Conservation (phyloP, 106 monocot genomes). For the Allium sativum region DNA sequence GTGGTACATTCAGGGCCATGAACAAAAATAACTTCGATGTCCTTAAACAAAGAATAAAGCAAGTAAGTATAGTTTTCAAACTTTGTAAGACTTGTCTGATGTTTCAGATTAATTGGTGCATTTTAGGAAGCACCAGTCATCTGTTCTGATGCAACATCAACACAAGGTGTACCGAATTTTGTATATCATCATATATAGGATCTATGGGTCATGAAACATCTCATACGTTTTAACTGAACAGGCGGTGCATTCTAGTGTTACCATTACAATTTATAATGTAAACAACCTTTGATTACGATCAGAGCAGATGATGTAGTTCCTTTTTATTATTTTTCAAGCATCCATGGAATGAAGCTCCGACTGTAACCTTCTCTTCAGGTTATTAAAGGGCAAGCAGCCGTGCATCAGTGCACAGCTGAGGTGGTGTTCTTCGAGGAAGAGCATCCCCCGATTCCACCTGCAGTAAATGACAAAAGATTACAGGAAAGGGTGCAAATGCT, state of each 20-base stretch:
- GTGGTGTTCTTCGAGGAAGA: slow-evolving; percentile 78
- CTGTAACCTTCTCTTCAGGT: slow-evolving; percentile 4
- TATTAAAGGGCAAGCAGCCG: slow-evolving; percentile 50
- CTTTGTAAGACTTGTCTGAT: too few relatives aligned
- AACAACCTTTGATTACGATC: too few relatives aligned
- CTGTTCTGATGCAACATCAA: not conserved
- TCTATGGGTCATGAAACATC: too few relatives aligned
- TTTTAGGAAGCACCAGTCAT: not conserved
- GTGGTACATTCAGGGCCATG: slow-evolving; percentile 80
- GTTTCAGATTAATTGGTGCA: not conserved
- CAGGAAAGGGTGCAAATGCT: slow-evolving; percentile 41
- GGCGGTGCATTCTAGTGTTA: too few relatives aligned
- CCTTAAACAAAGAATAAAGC: slow-evolving; percentile 57
- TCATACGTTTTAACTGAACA: too few relatives aligned
- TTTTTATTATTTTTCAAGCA: too few relatives aligned
- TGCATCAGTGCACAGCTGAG: slow-evolving; percentile 48
- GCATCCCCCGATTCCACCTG: slow-evolving; percentile 57
- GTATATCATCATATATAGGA: too few relatives aligned
- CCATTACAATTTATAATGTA: too few relatives aligned
- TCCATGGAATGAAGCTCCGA: not conserved
- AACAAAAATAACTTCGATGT: slow-evolving; percentile 51
- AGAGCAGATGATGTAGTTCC: too few relatives aligned
- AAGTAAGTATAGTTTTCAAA: slow-evolving; percentile 19
- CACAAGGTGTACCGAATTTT: too few relatives aligned
- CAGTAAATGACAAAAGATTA: slow-evolving; percentile 45